phyloP scores from a whole-genome alignment of 2,329 filamentous ascomycete genomes.

The Lecanicillium sp. region DNA sequence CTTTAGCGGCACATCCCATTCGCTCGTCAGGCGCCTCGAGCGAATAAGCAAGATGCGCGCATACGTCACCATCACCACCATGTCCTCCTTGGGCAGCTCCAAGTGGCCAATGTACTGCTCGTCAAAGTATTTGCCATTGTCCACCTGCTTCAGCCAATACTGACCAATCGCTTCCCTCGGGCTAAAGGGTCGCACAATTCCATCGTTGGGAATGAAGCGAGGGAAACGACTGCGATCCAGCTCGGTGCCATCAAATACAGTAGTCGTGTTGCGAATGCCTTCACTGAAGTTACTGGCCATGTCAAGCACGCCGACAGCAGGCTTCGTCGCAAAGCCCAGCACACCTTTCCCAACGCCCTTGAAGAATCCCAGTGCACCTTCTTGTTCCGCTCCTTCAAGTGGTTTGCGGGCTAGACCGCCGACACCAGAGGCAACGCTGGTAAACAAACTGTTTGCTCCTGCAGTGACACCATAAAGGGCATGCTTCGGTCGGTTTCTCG shows the following conservation, averaged over 20 bases:
- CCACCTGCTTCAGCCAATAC: slow-evolving; percentile 97
- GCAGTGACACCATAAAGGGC: slow-evolving; percentile 93
- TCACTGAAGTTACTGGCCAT: slow-evolving; percentile 95
- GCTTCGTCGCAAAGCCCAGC: slow-evolving; percentile 90
- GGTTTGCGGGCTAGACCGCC: slow-evolving; percentile 90
- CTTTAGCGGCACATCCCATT: slow-evolving; percentile 95
- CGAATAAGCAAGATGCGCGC: slow-evolving; percentile 83
- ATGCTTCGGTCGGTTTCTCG: slow-evolving; percentile 92
- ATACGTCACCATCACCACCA: slow-evolving; percentile 84
- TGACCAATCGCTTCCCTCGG: slow-evolving; percentile 93
- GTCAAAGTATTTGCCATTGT: slow-evolving; percentile 96
- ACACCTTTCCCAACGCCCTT: slow-evolving; percentile 96
- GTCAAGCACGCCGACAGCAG: slow-evolving; percentile 92
- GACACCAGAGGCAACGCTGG: slow-evolving; percentile 85
- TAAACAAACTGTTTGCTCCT: slow-evolving; percentile 90
- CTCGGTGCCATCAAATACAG: slow-evolving; percentile 90
- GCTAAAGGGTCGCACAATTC: slow-evolving; percentile 88
- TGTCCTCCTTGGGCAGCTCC: slow-evolving; percentile 80
- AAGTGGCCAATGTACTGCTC: slow-evolving; percentile 96
- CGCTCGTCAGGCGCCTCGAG: slow-evolving; percentile 73
- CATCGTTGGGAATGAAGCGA: slow-evolving; percentile 85
- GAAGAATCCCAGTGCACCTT: slow-evolving; percentile 88
- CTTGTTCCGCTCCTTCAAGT: slow-evolving; percentile 89
- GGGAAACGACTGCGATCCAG: slow-evolving; percentile 91
- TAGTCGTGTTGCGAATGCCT: slow-evolving; percentile 96